Evolutionary conservation across 106 monocot genomes (phyloP).

Genomic region (Cymbidium sinense): DNA sequence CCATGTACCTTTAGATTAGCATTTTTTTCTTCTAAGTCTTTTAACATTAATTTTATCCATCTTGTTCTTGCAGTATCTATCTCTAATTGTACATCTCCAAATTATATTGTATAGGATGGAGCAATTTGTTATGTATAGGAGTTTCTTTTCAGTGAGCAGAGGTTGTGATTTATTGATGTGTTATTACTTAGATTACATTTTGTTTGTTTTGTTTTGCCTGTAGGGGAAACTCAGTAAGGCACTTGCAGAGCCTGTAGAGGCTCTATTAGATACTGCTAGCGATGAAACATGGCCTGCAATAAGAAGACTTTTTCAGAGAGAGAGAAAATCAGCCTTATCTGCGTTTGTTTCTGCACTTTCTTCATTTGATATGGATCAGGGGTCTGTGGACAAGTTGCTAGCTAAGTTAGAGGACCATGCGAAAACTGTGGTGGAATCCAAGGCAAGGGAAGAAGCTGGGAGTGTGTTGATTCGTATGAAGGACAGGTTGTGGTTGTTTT

Average conservation of each 20-base stretch:
- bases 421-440: slow-evolving; percentile 74
- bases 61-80: no score
- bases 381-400: slow-evolving; percentile 55
- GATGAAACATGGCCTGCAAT: slow-evolving; percentile 80
- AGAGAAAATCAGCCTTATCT: slow-evolving; percentile 16
- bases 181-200: neutral
- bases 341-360: slow-evolving; percentile 9
- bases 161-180: neutral
- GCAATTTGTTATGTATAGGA: no score
- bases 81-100: no score
- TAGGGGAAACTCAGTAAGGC: slow-evolving; percentile 61
- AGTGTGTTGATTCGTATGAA: slow-evolving; percentile 93
- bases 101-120: no score
- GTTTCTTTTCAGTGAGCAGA: no score
- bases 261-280: slow-evolving; percentile 78
- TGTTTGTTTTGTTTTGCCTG: neutral
- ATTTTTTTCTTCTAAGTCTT: no score
- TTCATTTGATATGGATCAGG: slow-evolving; percentile 67
- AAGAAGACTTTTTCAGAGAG: slow-evolving; percentile 63
- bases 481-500: slow-evolving; percentile 52
- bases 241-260: slow-evolving; percentile 75
- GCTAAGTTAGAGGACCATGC: slow-evolving; percentile 55
- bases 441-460: slow-evolving; percentile 84
- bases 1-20: no score
- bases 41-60: no score